A percentile compares a stretch with the other conserved stretches of the same genome.
Conservation (phyloP, 164 flowering plant genomes). For the Dillenia turbinata region DNA sequence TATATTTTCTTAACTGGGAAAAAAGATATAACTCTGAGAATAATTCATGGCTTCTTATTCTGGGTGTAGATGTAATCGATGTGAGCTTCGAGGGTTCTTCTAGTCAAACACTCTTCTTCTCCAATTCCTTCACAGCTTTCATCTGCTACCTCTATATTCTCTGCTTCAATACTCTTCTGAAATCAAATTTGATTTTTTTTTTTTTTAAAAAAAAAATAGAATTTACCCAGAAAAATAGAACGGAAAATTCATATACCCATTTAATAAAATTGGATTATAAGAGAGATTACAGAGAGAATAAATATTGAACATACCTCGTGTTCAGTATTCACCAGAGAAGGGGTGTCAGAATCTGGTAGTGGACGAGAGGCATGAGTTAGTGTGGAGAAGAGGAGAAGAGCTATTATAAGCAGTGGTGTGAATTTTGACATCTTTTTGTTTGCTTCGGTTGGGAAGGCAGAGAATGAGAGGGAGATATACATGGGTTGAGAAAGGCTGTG, state of each 20-base stretch:
- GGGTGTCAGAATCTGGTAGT: neutral
- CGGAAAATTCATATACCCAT: no score
- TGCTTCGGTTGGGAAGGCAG: no score
- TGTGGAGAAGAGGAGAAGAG: constrained; percentile 6
- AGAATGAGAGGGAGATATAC: no score
- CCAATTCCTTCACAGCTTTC: constrained; percentile 18
- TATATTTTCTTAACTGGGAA: no score
- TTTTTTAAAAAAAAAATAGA: no score
- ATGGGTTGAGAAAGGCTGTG: no score
- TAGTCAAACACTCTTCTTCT: constrained; percentile 21
- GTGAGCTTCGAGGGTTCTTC: constrained; percentile 20
- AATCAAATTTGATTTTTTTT: no score
- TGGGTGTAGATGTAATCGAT: constrained; percentile 23
- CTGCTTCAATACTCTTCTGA: neutral
- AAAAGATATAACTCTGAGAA: no score
- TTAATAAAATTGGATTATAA: no score
- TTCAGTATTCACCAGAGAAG: neutral
- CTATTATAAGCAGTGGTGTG: neutral
- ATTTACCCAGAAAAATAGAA: no score
- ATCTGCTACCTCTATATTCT: neutral
- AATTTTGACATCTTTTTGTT: neutral
- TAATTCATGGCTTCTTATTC: constrained; percentile 3
- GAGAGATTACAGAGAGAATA: no score
- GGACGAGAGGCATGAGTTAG: constrained; percentile 1
- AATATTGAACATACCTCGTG: neutral